Base-by-base conservation (phyloP, 768 basidiomycete species). In the Suillus americanus region DNA sequence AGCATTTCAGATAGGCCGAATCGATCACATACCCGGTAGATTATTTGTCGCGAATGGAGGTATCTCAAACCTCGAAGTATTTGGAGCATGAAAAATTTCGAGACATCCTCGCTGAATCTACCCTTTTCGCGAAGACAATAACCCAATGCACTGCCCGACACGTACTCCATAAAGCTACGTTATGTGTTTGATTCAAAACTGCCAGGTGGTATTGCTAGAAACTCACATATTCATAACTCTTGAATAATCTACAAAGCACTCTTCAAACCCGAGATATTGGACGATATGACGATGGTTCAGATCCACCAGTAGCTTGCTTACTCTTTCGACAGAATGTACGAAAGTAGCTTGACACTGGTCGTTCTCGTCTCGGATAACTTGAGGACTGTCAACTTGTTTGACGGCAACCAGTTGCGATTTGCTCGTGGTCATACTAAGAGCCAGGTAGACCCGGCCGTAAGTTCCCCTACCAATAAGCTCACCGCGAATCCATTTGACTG, bases 251-350 rank as follows among this genome's bases (percentile, higher is more conserved):
- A 87, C 81, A n/a, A 86, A 88, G 2, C 93, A 95, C 77, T 95
- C 92, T 75, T 97, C 95, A 68, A 92, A 92, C 50, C 96, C 97
- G 41, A 99, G 88, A 75, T 99, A 99, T 68, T 96, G 93, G 53
- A 99, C 97, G 69, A 99, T 97, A 70, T 99, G 89, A 28, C 94
- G 92, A 78, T 99, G 97, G 72, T 99, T 97, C 60, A 99, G 82
- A 64, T 97, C 96, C 77, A 96, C 95, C 70, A 99, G 82, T 6
- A 95, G 94, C 79, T 97, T 95, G 73, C 95, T 97, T 81, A 99
- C 97, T 70, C 92, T 83, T 76, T 97, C 94, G 67, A 99, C 79
- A 1, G 96, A 95, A 70, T 96, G 91, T 65, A 99, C 92, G 67
- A 96, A 89, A 38, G 86, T 86, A 62, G 86, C 81, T 71, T 97